Percentiles rank a stretch among this genome's conserved stretches.
Conservation (phyloP, 192 early-diverging fungal species). For the Rhizophagus sp. region DNA sequence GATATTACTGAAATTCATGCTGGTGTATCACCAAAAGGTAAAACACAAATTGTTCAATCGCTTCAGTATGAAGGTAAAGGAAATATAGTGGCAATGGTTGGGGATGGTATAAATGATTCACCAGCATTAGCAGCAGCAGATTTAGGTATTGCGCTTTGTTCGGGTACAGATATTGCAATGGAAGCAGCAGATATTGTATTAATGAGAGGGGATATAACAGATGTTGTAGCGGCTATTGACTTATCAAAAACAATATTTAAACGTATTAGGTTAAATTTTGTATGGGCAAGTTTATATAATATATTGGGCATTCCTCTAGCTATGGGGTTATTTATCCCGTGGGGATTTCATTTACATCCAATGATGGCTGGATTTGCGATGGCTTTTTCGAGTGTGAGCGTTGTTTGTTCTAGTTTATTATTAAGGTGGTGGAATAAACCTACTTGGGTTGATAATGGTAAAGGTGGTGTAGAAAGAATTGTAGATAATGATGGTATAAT, state of each 20-base stretch:
- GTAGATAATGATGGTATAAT: background rate
- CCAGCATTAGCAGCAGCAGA: slow-evolving; percentile 84
- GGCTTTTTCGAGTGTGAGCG: slow-evolving; percentile 90
- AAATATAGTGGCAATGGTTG: slow-evolving; percentile 86
- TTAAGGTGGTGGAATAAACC: slow-evolving; percentile 71
- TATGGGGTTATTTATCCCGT: slow-evolving; percentile 90
- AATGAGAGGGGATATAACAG: slow-evolving; percentile 84
- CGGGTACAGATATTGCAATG: slow-evolving; percentile 94
- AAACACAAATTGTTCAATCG: slow-evolving; percentile 71
- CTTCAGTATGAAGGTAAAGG: slow-evolving; percentile 58
- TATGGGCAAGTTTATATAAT: slow-evolving; percentile 93
- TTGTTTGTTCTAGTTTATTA: slow-evolving; percentile 86
- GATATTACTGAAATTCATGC: slow-evolving; percentile 88
- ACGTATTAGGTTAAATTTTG: slow-evolving; percentile 83
- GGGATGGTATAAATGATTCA: slow-evolving; percentile 96
- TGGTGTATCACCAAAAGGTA: slow-evolving; percentile 87
- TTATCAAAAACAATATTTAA: slow-evolving; percentile 82
- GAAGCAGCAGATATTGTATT: slow-evolving; percentile 92
- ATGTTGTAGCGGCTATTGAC: slow-evolving; percentile 87
- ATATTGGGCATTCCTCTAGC: slow-evolving; percentile 89
- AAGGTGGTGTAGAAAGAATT: background rate
- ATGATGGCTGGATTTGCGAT: slow-evolving; percentile 95
- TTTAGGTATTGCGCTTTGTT: slow-evolving; percentile 86
- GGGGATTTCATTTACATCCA: slow-evolving; percentile 84
- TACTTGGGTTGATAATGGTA: slow-evolving; percentile 32